Evolutionary conservation across 2,329 filamentous ascomycete species (phyloP).

Genomic region (Cercospora beticola): DNA sequence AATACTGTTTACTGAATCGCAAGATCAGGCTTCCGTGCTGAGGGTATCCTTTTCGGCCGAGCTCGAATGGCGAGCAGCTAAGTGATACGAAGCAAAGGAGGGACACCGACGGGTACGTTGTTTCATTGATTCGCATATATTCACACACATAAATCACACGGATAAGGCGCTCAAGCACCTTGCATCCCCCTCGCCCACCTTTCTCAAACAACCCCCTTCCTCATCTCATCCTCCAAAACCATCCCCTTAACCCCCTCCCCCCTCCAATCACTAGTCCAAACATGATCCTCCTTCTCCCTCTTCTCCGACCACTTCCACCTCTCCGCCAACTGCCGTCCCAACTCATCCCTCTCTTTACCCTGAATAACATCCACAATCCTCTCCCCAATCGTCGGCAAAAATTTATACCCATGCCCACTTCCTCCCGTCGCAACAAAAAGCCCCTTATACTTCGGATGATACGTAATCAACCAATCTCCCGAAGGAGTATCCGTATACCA

Average conservation of each 20-base stretch:
- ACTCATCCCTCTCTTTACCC: slow-evolving; percentile 39
- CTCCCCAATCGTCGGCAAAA: slow-evolving; percentile 58
- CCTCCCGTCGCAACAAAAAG: slow-evolving; percentile 62
- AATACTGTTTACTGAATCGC: too few species aligned
- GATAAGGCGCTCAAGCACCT: not conserved
- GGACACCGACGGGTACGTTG: not conserved
- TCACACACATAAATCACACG: not conserved
- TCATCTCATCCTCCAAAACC: slow-evolving; percentile 40
- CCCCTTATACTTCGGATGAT: slow-evolving; percentile 51
- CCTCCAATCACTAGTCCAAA: slow-evolving; percentile 43
- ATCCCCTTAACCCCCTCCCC: slow-evolving; percentile 39
- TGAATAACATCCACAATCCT: slow-evolving; percentile 55
- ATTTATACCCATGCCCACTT: slow-evolving; percentile 63
- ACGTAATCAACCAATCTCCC: slow-evolving; percentile 57
- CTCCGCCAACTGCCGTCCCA: slow-evolving; percentile 52
- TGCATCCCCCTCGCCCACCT: not conserved
- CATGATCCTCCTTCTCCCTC: slow-evolving; percentile 36
- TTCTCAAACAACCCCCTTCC: slow-evolving; percentile 7
- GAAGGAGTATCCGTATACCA: slow-evolving; percentile 59
- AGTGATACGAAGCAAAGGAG: too few species aligned
- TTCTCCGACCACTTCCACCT: slow-evolving; percentile 60
- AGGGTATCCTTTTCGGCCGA: not conserved
- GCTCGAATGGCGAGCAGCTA: too few species aligned
- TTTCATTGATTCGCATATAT: not conserved
- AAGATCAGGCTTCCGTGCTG: not conserved